A percentile compares a stretch with the other conserved stretches of the same genome.
These are phyloP conservation scores for Parastagonospora avenae DNA, from an alignment of 2,329 filamentous ascomycete genomes.

Conservation along the genomic window DNA sequence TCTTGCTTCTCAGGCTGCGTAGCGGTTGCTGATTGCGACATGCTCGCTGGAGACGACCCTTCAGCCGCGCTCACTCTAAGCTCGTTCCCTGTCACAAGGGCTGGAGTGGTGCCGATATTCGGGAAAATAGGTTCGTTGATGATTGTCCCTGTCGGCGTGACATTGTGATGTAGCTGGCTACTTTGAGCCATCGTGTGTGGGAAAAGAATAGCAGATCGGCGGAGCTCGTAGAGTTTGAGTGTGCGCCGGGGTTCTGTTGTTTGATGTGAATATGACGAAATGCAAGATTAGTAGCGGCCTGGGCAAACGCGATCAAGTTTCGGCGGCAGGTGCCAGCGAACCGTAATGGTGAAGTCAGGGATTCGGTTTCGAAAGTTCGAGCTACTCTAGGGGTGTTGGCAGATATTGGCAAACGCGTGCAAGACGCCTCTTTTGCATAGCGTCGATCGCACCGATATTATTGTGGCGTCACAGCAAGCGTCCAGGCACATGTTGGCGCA, in stretches of 20 bases:
- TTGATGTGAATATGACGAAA: too few species aligned
- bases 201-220: not conserved
- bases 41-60: constrained; percentile 1
- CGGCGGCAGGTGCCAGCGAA: constrained; percentile 6
- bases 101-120: constrained; percentile 13
- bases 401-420: not conserved
- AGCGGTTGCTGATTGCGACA: not conserved
- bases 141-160: constrained; percentile 24
- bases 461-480: constrained; percentile 5
- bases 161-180: constrained; percentile 11
- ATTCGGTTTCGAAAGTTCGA: not conserved
- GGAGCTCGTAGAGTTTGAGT: not conserved
- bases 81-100: constrained; percentile 6
- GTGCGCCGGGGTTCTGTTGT: too few species aligned
- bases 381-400: not conserved
- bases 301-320: constrained; percentile 1
- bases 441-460: not conserved
- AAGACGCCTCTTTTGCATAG: not conserved
- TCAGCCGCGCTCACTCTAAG: constrained; percentile 12
- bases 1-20: not conserved
- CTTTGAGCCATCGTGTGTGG: constrained; percentile 23
- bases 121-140: constrained; percentile 32
- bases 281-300: too few species aligned
- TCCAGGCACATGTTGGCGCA: constrained; percentile 4
- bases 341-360: not conserved